These are phyloP conservation scores for Kodamaea laetipori DNA, from an alignment of 805 yeast species.

Conservation along the genomic window DNA sequence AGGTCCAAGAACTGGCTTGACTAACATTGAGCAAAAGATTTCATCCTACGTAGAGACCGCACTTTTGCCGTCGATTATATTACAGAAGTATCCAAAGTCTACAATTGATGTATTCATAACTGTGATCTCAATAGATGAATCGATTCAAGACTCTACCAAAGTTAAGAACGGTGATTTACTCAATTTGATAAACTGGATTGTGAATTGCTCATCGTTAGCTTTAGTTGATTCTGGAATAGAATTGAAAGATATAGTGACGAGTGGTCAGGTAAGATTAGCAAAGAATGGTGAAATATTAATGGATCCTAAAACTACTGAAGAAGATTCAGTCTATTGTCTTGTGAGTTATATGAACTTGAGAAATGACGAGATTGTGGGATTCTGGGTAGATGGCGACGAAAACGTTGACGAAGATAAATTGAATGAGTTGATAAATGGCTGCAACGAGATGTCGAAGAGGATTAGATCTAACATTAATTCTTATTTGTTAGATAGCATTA, in stretches of 20 bases:
- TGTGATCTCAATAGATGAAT: conserved; percentile 51
- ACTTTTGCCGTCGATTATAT: conserved; percentile 52
- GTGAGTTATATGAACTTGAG: conserved; percentile 57
- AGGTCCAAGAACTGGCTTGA: conserved; percentile 32
- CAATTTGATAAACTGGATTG: conserved; percentile 51
- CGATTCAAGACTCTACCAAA: conserved; percentile 4
- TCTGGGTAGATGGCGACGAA: conserved; percentile 48
- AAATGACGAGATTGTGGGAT: conserved; percentile 58
- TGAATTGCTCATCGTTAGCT: conserved; percentile 71
- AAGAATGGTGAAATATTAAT: conserved; percentile 20
- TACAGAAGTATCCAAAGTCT: conserved; percentile 85
- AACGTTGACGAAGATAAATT: conserved; percentile 26
- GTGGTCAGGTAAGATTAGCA: conserved; percentile 49
- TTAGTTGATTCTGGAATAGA: conserved; percentile 85
- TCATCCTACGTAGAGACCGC: conserved; percentile 55
- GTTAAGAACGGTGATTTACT: conserved; percentile 31
- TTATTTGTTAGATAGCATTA: conserved; percentile 29
- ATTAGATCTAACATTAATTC: conserved; percentile 49
- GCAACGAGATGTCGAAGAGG: conserved; percentile 46
- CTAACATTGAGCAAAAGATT: conserved; percentile 48
- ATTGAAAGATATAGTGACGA: conserved; percentile 70
- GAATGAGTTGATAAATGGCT: conserved; percentile 39
- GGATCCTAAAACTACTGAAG: conserved; percentile 17
- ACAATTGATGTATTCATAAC: conserved; percentile 78
- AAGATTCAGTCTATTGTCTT: conserved; percentile 36